Evolutionary conservation across 345 rosid species (phyloP), one percentile per base, ranked within the genome.

Genomic region (Aegle marmelos): DNA sequence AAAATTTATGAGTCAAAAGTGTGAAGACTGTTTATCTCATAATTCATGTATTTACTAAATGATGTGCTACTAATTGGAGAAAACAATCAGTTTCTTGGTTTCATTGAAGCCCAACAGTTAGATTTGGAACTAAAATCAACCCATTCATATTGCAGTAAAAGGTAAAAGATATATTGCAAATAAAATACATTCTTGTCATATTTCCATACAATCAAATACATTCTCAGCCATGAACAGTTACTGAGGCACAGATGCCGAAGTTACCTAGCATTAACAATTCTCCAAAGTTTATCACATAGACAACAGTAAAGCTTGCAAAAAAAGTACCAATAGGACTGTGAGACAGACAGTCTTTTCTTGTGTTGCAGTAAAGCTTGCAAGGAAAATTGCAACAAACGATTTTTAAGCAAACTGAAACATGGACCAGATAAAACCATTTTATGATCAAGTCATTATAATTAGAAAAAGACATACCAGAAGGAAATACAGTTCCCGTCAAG

Each of bases 401-500:
- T 36, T 16, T 10, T 17, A 36, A n/a, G 58, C 10, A 19, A 54
- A 31, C 28, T 9, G 27, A 73, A 34, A 58, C 76, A 73, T 14
- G 33, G 66, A 58, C 24, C 34, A 28, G 41, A 36, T 48, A 59
- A n/a, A 37, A 7, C 34, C 33, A 68, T 36, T 61, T 33, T 48
- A 41, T 34, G 72, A 76, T 50, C 53, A 45, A 50, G 57, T 63
- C 33, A 59, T 37, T 48, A 54, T 67, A 50, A 11, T 53, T 13
- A 62, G 37, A 62, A 30, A 30, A 62, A 27, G 62, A 79, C 86
- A n/a, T 88, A 94, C 98, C 87, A 76, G 94, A 86, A 78, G 89
- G 83, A 88, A 96, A 96, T 79, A 96, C 78, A 39, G 87, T 83
- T 74, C 97, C 98, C 58, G 97, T 86, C 86, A 96, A 84, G 81